Conservation (phyloP, 2,329 filamentous ascomycete genomes). For the Parafenestella ontariensis region DNA sequence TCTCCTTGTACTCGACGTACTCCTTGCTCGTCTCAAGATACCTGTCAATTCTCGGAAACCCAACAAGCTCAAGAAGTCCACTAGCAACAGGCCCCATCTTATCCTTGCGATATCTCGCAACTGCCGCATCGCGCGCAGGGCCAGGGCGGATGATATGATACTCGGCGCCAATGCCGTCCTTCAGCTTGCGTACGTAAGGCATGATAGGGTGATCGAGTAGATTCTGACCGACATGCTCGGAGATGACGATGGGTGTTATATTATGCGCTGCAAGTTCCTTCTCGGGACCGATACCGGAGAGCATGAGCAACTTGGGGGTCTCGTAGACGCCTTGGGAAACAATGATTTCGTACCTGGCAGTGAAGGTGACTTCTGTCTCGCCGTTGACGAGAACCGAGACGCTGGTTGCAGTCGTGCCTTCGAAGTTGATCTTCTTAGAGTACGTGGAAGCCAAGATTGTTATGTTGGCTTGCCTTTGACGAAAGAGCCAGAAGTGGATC, state of each 20-base stretch:
- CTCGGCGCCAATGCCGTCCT: slow-evolving; percentile 61
- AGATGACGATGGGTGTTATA: slow-evolving; percentile 60
- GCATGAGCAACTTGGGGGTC: slow-evolving; percentile 67
- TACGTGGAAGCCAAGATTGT: slow-evolving; percentile 58
- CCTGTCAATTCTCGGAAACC: slow-evolving; percentile 65
- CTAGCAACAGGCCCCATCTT: slow-evolving; percentile 52
- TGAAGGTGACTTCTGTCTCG: slow-evolving; percentile 50
- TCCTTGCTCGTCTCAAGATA: slow-evolving; percentile 57
- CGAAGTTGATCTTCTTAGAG: slow-evolving; percentile 63
- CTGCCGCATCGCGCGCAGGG: slow-evolving; percentile 39
- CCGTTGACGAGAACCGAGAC: slow-evolving; percentile 56
- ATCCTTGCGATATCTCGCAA: slow-evolving; percentile 49
- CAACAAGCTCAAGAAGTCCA: slow-evolving; percentile 60
- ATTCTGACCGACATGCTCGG: slow-evolving; percentile 68
- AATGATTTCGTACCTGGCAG: slow-evolving; percentile 22
- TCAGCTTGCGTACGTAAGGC: slow-evolving; percentile 46
- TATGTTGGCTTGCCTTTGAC: slow-evolving; percentile 63
- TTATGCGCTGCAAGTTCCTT: slow-evolving; percentile 58
- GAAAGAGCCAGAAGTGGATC: slow-evolving; percentile 61
- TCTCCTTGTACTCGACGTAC: slow-evolving; percentile 55
- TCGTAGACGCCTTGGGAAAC: slow-evolving; percentile 61
- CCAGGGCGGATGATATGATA: slow-evolving; percentile 50
- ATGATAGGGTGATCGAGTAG: slow-evolving; percentile 60
- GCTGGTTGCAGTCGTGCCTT: slow-evolving; percentile 54
- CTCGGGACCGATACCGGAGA: slow-evolving; percentile 65